Percentiles rank a stretch among this genome's conserved stretches.
Evolutionary conservation across 805 yeast species (phyloP).

Genomic region (Kodamaea nitidulidarum): DNA sequence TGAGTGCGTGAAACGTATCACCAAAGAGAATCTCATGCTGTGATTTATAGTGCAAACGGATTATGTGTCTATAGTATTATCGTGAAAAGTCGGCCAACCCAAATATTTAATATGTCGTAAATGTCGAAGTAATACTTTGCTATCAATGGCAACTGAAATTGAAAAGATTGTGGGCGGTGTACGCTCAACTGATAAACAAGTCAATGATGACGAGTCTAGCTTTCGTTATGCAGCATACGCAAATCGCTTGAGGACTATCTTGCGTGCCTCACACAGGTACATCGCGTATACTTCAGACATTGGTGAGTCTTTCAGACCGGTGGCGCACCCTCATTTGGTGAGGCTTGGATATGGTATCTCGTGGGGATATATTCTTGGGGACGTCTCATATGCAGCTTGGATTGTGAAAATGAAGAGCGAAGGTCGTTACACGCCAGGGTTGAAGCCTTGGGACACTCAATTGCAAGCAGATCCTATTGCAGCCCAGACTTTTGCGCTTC

Average conservation of each 20-base stretch:
- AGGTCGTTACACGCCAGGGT: constrained; percentile 57
- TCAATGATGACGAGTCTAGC: constrained; percentile 14
- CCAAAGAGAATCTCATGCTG: constrained; percentile 22
- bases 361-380: constrained; percentile 73
- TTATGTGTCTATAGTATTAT: no score
- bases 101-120: neutral
- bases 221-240: constrained; percentile 83
- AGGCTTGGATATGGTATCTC: constrained; percentile 65
- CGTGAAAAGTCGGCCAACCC: neutral
- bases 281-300: constrained; percentile 85
- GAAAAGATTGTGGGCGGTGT: constrained; percentile 4
- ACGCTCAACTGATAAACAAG: constrained; percentile 3
- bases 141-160: constrained; percentile 1
- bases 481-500: constrained; percentile 26
- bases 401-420: constrained; percentile 61
- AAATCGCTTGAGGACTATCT: constrained; percentile 64
- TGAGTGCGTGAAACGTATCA: constrained; percentile 27
- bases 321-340: constrained; percentile 68
- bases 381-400: constrained; percentile 72
- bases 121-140: no score
- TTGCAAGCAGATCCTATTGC: constrained; percentile 37
- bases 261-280: constrained; percentile 71
- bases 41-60: no score
- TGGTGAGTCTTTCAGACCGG: constrained; percentile 83
- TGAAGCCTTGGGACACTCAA: constrained; percentile 66